Conservation (phyloP, 805 yeast genomes). For the Deakozyma indianensis region DNA sequence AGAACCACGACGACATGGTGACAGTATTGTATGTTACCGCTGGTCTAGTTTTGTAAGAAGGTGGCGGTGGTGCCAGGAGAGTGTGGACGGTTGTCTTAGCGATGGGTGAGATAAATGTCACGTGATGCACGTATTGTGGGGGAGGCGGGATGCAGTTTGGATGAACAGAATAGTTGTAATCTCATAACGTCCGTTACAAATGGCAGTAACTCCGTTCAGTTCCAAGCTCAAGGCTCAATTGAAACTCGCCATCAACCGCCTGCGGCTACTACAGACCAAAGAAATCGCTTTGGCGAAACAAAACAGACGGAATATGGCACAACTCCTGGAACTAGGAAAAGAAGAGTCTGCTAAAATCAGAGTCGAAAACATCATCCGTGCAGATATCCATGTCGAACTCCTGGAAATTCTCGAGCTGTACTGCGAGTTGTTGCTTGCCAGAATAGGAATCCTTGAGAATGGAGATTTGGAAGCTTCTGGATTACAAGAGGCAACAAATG, state of each 20-base stretch:
- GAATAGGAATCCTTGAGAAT: constrained; percentile 43
- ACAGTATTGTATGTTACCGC: constrained; percentile 6
- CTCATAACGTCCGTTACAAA: too few relatives aligned
- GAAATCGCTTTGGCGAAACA: constrained; percentile 64
- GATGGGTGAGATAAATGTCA: too few relatives aligned
- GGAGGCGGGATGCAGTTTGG: too few relatives aligned
- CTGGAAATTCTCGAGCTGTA: constrained; percentile 68
- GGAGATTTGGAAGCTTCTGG: constrained; percentile 24
- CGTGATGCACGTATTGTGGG: too few relatives aligned
- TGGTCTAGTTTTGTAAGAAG: background rate
- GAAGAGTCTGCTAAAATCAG: constrained; percentile 73
- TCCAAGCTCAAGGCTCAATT: constrained; percentile 17
- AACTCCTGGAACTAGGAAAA: constrained; percentile 51
- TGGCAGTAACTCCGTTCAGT: background rate
- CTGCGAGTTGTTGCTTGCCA: constrained; percentile 66
- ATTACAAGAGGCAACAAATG: constrained; percentile 60
- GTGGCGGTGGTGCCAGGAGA: too few relatives aligned
- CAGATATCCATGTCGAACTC: constrained; percentile 66
- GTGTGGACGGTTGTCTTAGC: too few relatives aligned
- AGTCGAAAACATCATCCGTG: constrained; percentile 72
- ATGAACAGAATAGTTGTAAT: too few relatives aligned
- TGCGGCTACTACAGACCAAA: constrained; percentile 59
- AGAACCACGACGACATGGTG: constrained; percentile 22
- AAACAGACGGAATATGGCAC: constrained; percentile 57
- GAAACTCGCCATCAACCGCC: constrained; percentile 58